Evolutionary conservation across 2,329 filamentous ascomycete genomes (phyloP), one percentile per base, ranked within the genome.

Genomic region (Fusarium humuli): DNA sequence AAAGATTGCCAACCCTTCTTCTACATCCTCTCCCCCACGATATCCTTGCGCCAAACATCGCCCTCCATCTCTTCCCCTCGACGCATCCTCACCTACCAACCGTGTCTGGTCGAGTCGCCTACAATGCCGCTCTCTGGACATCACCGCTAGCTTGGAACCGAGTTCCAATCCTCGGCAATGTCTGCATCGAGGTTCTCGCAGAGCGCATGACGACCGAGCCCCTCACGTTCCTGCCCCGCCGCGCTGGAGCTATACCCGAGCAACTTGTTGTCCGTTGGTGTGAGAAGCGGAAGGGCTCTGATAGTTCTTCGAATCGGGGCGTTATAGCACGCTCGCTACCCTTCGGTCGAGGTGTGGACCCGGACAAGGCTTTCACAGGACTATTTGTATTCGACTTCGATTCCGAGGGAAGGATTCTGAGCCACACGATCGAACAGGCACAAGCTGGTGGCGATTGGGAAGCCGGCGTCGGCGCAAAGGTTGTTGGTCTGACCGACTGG

Each of bases 321-420:
- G 82, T 81, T 69, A 80, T 80, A 70, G 81, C 76, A 74, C 88
- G 53, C 83, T 87, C 20, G 80, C 85, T 71, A 14, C 73, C 75
- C 20, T 76, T 79, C 30, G 70, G 70, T 7, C 69, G 73, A 22
- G 77, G 75, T 6, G 80, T 76, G 6, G 87, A 88, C 59, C 86
- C 88, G 52, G 87, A 88, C 65, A 91, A 92, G 75, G 92, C 94
- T 76, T 98, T 98, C 74, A 93, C 90, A 2, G 96, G 96, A 0
- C 81, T 98, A 13, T 99, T 98, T 80, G 91, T 97, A 63, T 99
- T 99, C 79, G 93, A 97, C 71, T 99, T 99, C 78, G 96, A 98
- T 77, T 86, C 89, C 48, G 88, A 97, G 74, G 96, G 96, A 2
- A 87, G 94, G 69, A 89, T 99, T 37, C 81, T 92, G 49, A 94